A percentile compares a stretch with the other conserved stretches of the same genome.
Conservation (phyloP, 2,329 filamentous ascomycete genomes). For the Alternaria consortialis region DNA sequence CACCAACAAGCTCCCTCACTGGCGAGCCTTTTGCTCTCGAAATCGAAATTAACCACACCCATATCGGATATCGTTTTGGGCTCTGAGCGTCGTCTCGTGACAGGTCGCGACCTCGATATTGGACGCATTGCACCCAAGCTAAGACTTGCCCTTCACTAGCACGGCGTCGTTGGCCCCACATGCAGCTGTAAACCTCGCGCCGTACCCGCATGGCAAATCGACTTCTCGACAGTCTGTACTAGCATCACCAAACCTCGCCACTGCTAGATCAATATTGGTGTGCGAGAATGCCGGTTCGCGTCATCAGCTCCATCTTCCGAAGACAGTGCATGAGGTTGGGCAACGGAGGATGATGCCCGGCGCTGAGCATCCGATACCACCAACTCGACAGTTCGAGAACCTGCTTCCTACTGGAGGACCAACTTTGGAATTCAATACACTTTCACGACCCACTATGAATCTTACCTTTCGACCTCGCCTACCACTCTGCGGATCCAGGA, state of each 20-base stretch:
- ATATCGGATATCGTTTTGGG: constrained; percentile 19
- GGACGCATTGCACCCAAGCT: constrained; percentile 15
- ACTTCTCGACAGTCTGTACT: constrained; percentile 3
- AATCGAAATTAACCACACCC: constrained; percentile 6
- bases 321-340: constrained; percentile 42
- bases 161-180: constrained; percentile 21
- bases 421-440: constrained; percentile 47
- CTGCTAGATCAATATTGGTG: constrained; percentile 9
- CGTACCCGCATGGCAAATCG: constrained; percentile 20
- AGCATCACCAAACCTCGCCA: constrained; percentile 6
- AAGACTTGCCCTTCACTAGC: constrained; percentile 16
- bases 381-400: constrained; percentile 15
- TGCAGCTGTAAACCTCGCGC: constrained; percentile 23
- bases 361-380: constrained; percentile 22
- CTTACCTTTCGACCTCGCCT: constrained; percentile 48
- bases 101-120: constrained; percentile 18
- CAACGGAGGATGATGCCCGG: constrained; percentile 43
- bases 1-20: not conserved
- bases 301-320: constrained; percentile 23
- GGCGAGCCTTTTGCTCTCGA: constrained; percentile 7
- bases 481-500: constrained; percentile 44
- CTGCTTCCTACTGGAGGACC: constrained; percentile 16
- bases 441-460: constrained; percentile 37
- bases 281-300: constrained; percentile 43
- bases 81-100: constrained; percentile 35